Evolutionary conservation across 164 flowering plant genomes (phyloP).

Genomic region (Buxus sempervirens): DNA sequence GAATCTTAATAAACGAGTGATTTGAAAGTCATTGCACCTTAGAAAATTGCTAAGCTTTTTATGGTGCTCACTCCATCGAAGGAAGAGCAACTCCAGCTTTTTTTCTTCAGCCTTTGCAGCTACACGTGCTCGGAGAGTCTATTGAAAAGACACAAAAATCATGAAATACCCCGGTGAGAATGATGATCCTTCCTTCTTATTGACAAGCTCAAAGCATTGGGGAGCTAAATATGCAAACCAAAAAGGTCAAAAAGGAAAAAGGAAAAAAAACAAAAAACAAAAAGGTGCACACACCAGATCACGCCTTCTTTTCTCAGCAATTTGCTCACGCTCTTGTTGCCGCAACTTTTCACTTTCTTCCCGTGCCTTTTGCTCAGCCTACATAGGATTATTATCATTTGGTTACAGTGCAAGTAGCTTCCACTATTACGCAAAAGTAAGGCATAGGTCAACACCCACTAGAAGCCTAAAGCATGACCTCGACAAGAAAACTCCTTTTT

Average conservation of each 20-base stretch:
- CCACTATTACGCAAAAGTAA: background rate
- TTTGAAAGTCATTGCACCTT: slow-evolving; percentile 42
- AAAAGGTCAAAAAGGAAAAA: too few relatives aligned
- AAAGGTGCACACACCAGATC: slow-evolving; percentile 64
- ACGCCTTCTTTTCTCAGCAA: slow-evolving; percentile 85
- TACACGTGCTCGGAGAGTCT: slow-evolving; percentile 93
- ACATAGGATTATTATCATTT: slow-evolving; percentile 6
- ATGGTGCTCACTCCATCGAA: slow-evolving; percentile 96
- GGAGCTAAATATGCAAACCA: background rate
- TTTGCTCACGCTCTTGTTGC: slow-evolving; percentile 91
- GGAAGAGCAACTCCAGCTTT: slow-evolving; percentile 93
- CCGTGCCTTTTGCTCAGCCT: slow-evolving; percentile 97
- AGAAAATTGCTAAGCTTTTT: slow-evolving; percentile 79
- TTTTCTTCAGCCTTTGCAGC: slow-evolving; percentile 98
- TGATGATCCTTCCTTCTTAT: background rate
- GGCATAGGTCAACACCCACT: background rate
- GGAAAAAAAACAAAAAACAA: background rate
- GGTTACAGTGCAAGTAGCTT: background rate
- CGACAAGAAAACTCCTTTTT: background rate
- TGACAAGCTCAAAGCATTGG: background rate
- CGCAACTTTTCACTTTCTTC: slow-evolving; percentile 95
- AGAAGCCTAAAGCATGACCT: background rate
- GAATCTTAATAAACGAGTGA: background rate
- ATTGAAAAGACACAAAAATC: slow-evolving; percentile 7
- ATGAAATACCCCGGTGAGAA: background rate